These are phyloP conservation scores for Pseudogymnoascus sp. DNA, from an alignment of 2,329 filamentous ascomycete species.

Conservation along the genomic window DNA sequence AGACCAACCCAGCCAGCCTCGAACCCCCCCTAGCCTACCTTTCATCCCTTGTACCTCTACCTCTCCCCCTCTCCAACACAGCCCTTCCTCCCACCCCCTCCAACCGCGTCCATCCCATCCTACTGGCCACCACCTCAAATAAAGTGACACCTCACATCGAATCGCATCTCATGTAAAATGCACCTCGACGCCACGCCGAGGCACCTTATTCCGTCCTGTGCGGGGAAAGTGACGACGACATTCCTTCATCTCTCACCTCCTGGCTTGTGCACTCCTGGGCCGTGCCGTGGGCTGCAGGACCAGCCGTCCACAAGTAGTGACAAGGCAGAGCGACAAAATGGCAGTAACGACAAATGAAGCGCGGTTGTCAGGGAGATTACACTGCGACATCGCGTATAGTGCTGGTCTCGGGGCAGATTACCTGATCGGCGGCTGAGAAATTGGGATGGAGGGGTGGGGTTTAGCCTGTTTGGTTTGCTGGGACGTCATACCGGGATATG, in stretches of 20 bases:
- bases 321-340: background rate
- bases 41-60: background rate
- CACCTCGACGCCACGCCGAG: background rate
- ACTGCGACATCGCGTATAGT: background rate
- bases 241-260: background rate
- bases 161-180: background rate
- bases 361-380: background rate
- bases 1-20: background rate
- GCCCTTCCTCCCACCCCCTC: background rate
- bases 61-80: background rate
- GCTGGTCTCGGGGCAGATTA: background rate
- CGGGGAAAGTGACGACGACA: background rate
- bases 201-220: background rate
- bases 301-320: too few species aligned
- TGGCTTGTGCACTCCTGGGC: background rate
- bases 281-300: too few species aligned
- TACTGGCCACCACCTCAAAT: background rate
- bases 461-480: conserved; percentile 2
- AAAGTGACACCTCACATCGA: background rate
- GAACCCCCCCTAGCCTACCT: background rate
- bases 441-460: background rate
- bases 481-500: background rate
- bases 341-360: background rate
- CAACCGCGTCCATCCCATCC: background rate
- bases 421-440: background rate